Evolutionary conservation across 2,329 filamentous ascomycete species (phyloP), one percentile per base, ranked within the genome.

Genomic region (Sporothrix luriei): DNA sequence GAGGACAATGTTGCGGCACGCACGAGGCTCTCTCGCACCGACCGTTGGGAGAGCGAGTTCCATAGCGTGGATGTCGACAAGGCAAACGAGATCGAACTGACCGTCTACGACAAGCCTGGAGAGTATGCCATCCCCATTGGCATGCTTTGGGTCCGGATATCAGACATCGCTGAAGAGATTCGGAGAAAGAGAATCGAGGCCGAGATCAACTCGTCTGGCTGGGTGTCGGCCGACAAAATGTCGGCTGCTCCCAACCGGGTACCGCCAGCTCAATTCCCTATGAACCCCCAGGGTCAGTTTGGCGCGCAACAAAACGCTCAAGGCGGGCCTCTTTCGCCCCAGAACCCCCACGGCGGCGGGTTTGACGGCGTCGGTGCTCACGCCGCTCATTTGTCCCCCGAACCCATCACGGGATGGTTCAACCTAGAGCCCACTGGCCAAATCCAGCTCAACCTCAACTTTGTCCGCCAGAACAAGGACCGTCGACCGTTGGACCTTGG

Each of bases 161-260:
- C 95, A 19, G 95, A 99, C 78, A 97, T 99, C 74, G 93, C 93
- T 1, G 95, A 99, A 78, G 95, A 99, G 80, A 94, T 99, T 86
- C 91, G 95, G 77, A 89, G 94, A 72, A 98, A 98, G 85, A 96
- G 91, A 82, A 96, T 99, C 72, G 95, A 99, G 81, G 91, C 93
- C 16, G 95, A 99, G 78, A 92, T 97, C 78, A 97, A 94, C 79
- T 91, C 90, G 76, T 93, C 92, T 57, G 95, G 94, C 68, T 99
- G 95, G 95, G 94, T 97, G 68, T 97, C 95, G 73, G 95, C 95
- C 67, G 95, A 98, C 79, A 92, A 94, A 77, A 97, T 98, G 92
- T 71, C 72, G 1, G 49, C 57, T 19, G 91, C 88, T 61, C 88
- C 87, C 72, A 79, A 80, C 68, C 77, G 78, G 54, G 76, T 68